Base-by-base conservation (phyloP, 2,329 filamentous ascomycete species). In the Colletotrichum salicis region DNA sequence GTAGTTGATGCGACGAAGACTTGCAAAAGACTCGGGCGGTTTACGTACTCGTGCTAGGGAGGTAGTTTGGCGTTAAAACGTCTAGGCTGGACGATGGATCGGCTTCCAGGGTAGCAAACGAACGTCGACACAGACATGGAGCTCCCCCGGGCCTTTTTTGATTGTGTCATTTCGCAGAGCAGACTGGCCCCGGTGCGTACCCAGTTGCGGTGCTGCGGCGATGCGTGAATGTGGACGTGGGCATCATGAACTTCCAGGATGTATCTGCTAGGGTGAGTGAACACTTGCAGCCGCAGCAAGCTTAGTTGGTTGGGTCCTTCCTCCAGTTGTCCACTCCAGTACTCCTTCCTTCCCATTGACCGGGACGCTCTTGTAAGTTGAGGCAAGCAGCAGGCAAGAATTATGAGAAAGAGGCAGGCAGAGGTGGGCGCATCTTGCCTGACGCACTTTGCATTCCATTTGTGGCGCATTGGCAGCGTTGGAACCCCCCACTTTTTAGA, bases 151-250 rank as follows among this genome's bases (percentile, higher is more conserved):
- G 31, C 35, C 54, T 67, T 70, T 60, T 62, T 62, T 68, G 48
- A 62, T 52, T 62, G 68, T 61, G 57, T 71, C 68, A 71, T 71
- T 71, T 71, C 64, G 41, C 58, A 62, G 29, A 59, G 48, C n/a
- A 41, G 62, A 45, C 52, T 51, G 62, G 62, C 55, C 67, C 66
- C 48, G 33, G 65, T 61, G 15, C 41, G 41, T 48, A 48, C 41
- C 41, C 41, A 48, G 19, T 48, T 48, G 41, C 41, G 41, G 19
- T 48, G 41, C 41, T 48, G 41, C 19, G 15, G 41, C 41, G 41
- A 48, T 48, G 41, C 41, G 41, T 48, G 41, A 48, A 35, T 58
- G 54, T 41, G 60, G 63, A 52, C 67, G 63, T 67, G 56, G 63
- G 56, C 51, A 29, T 35, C 55, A 45, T 12, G 35, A 19, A 11